Conservation (phyloP, 805 yeast genomes). For the Blastobotrys chiropterorum region DNA sequence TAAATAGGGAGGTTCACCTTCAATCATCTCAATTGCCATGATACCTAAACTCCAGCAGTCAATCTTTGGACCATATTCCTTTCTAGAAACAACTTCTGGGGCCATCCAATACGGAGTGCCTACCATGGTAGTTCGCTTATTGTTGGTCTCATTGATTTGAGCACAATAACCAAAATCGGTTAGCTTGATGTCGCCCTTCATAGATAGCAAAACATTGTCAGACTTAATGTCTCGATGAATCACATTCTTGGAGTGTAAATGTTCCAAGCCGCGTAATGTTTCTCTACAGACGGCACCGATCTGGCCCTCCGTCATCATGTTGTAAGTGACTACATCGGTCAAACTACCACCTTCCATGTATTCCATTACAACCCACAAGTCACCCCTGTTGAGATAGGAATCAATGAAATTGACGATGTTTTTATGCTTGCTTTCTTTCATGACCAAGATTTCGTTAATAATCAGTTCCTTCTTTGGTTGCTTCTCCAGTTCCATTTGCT, state of each 20-base stretch:
- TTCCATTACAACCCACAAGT: conserved; percentile 97
- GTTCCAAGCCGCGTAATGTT: conserved; percentile 77
- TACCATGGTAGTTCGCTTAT: conserved; percentile 94
- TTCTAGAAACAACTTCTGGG: conserved; percentile 92
- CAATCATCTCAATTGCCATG: conserved; percentile 98
- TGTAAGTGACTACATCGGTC: conserved; percentile 91
- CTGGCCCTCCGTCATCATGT: conserved; percentile 86
- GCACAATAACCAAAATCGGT: conserved; percentile 93
- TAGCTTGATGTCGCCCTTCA: conserved; percentile 79
- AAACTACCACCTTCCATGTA: conserved; percentile 98
- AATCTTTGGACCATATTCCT: conserved; percentile 93
- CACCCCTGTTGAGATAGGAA: conserved; percentile 73
- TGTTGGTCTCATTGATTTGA: conserved; percentile 63
- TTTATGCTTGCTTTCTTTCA: conserved; percentile 92
- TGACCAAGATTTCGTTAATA: conserved; percentile 90
- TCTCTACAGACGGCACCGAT: conserved; percentile 94
- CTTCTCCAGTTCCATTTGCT: conserved; percentile 85
- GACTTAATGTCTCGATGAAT: conserved; percentile 95
- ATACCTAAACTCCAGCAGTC: conserved; percentile 98
- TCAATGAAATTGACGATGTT: conserved; percentile 94
- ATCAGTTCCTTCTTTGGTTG: conserved; percentile 95
- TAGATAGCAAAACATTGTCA: conserved; percentile 81
- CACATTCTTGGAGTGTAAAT: conserved; percentile 85
- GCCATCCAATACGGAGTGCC: conserved; percentile 99
- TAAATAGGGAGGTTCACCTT: conserved; percentile 97